Conservation (phyloP, 441 rosid species). For the Corymbia calophylla region DNA sequence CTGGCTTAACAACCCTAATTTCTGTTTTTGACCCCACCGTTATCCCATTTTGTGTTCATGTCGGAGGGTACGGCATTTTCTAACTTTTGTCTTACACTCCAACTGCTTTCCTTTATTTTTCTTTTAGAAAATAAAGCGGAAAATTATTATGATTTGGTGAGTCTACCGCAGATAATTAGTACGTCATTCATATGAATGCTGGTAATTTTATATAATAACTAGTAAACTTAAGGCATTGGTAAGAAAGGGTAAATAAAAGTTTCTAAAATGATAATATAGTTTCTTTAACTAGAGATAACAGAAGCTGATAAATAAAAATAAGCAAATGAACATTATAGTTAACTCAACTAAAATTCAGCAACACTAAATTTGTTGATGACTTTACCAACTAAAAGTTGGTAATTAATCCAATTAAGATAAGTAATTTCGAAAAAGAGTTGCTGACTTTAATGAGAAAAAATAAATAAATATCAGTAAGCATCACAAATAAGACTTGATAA, state of each 20-base stretch:
- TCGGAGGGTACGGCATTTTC: neutral
- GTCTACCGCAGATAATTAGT: neutral
- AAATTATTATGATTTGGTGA: neutral
- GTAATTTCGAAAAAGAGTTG: neutral
- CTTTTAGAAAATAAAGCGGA: neutral
- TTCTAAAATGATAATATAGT: neutral
- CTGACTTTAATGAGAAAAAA: neutral
- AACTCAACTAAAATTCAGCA: neutral
- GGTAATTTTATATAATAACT: neutral
- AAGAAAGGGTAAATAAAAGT: neutral
- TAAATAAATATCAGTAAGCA: neutral
- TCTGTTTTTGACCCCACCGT: neutral
- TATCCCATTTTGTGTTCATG: neutral
- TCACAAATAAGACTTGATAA: neutral
- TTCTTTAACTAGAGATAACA: neutral
- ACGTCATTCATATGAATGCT: neutral
- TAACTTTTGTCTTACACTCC: neutral
- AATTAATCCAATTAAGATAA: neutral
- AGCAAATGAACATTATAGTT: neutral
- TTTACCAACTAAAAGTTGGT: neutral
- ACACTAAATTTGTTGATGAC: neutral
- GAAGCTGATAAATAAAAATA: neutral
- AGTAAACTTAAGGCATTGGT: neutral
- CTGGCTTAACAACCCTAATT: neutral
- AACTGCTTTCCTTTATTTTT: neutral